Evolutionary conservation across 1,139 yeast genomes (phyloP).

Genomic region (Arxiozyma telluris): DNA sequence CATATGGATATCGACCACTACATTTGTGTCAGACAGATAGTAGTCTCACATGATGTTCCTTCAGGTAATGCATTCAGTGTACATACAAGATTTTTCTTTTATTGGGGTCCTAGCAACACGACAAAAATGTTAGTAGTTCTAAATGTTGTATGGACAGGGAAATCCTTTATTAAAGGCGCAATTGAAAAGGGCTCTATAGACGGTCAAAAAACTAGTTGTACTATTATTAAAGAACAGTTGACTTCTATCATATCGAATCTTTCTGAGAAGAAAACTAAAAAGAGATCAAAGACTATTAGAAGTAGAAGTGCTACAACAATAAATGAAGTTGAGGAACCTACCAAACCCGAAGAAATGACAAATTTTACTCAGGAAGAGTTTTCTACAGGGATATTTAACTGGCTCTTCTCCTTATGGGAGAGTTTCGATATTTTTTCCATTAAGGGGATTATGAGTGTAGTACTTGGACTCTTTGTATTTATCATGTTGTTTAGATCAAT

Average conservation of each 20-base stretch:
- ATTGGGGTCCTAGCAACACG: slow-evolving; percentile 68
- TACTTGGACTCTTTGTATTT: slow-evolving; percentile 8
- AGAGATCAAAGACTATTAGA: slow-evolving; percentile 13
- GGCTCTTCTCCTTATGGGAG: slow-evolving; percentile 10
- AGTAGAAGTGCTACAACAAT: neutral
- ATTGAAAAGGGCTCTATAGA: slow-evolving; percentile 87
- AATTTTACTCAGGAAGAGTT: neutral
- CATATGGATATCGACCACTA: slow-evolving; percentile 50
- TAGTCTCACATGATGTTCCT: slow-evolving; percentile 91
- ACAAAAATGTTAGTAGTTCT: slow-evolving; percentile 61
- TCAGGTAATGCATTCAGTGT: slow-evolving; percentile 78
- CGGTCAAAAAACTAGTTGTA: slow-evolving; percentile 74
- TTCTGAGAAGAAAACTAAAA: slow-evolving; percentile 30
- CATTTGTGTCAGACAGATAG: slow-evolving; percentile 54
- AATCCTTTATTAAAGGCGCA: slow-evolving; percentile 84
- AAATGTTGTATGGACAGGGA: slow-evolving; percentile 82
- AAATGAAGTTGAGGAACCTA: slow-evolving; percentile 1
- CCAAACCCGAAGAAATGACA: neutral
- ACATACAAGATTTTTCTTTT: slow-evolving; percentile 53
- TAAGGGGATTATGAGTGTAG: slow-evolving; percentile 11
- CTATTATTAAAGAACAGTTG: slow-evolving; percentile 49
- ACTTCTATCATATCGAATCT: slow-evolving; percentile 37
- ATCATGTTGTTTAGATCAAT: slow-evolving; percentile 12
- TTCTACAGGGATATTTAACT: slow-evolving; percentile 4
- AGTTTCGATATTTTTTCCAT: slow-evolving; percentile 21